A percentile compares a stretch with the other conserved stretches of the same genome.
Conservation (phyloP, 208 protist species). For the Trypanosoma avium region DNA sequence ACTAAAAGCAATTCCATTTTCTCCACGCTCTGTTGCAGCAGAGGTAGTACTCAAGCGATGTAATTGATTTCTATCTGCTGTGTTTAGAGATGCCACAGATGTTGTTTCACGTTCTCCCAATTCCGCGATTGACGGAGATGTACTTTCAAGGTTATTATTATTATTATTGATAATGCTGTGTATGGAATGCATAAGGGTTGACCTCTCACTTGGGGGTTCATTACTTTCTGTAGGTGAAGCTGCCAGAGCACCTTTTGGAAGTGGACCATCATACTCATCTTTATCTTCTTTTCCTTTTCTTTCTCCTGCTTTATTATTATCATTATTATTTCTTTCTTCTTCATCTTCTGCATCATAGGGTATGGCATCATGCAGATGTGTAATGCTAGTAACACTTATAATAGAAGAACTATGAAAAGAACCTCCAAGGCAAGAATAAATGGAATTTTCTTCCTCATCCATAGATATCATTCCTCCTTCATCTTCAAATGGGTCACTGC, state of each 20-base stretch:
- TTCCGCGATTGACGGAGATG: background rate
- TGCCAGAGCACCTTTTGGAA: no score
- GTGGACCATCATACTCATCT: background rate
- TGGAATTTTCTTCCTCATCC: background rate
- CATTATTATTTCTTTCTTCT: background rate
- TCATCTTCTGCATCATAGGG: background rate
- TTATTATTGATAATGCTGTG: no score
- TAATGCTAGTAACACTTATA: slow-evolving; percentile 60
- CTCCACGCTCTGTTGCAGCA: background rate
- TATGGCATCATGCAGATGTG: slow-evolving; percentile 23
- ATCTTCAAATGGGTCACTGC: background rate
- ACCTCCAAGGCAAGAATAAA: background rate
- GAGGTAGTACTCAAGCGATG: background rate
- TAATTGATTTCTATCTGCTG: background rate
- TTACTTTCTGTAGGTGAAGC: no score
- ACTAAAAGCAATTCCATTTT: background rate
- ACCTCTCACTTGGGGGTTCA: no score
- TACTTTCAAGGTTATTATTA: no score
- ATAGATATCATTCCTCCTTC: background rate
- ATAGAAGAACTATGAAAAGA: slow-evolving; percentile 44
- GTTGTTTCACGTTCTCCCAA: background rate
- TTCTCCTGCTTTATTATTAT: background rate
- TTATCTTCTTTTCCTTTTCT: background rate
- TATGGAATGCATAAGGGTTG: no score
- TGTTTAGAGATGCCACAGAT: background rate